Evolutionary conservation across 192 early-diverging fungal genomes (phyloP).

Genomic region (Diversispora epigaea): DNA sequence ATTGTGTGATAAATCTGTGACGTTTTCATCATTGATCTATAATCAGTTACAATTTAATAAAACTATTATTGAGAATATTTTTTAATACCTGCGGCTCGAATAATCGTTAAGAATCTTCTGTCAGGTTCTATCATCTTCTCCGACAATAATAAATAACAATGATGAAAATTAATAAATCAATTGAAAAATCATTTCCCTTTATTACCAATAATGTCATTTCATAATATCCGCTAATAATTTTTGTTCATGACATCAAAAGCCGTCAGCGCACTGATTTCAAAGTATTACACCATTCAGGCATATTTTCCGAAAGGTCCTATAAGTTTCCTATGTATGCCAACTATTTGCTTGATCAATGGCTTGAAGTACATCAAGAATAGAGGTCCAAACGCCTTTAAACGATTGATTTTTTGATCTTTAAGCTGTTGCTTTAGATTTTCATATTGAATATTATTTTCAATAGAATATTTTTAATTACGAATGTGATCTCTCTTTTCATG

Average conservation of each 20-base stretch:
- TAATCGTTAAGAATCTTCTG: conserved; percentile 56
- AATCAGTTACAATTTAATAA: not conserved
- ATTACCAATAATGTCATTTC: conserved; percentile 47
- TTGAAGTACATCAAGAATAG: conserved; percentile 60
- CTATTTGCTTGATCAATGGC: conserved; percentile 46
- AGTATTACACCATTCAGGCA: conserved; percentile 54
- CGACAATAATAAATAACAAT: conserved; percentile 51
- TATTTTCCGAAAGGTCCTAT: conserved; percentile 72
- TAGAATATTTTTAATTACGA: conserved; percentile 3
- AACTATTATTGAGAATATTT: not conserved
- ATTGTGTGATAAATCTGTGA: conserved; percentile 69
- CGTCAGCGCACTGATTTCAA: conserved; percentile 67
- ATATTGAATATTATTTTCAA: conserved; percentile 17
- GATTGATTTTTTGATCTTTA: conserved; percentile 60
- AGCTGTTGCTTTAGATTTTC: conserved; percentile 49
- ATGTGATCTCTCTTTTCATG: conserved; percentile 18
- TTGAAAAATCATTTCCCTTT: not conserved
- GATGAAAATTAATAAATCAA: not conserved
- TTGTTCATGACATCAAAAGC: conserved; percentile 71
- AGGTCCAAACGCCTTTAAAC: conserved; percentile 72
- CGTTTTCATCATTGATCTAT: conserved; percentile 64
- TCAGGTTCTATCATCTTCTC: conserved; percentile 64
- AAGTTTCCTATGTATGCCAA: conserved; percentile 52
- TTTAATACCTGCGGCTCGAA: conserved; percentile 52
- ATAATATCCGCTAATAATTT: conserved; percentile 54